Evolutionary conservation across 192 early-diverging fungal genomes (phyloP).

Genomic region (Haplosporangium gracile): DNA sequence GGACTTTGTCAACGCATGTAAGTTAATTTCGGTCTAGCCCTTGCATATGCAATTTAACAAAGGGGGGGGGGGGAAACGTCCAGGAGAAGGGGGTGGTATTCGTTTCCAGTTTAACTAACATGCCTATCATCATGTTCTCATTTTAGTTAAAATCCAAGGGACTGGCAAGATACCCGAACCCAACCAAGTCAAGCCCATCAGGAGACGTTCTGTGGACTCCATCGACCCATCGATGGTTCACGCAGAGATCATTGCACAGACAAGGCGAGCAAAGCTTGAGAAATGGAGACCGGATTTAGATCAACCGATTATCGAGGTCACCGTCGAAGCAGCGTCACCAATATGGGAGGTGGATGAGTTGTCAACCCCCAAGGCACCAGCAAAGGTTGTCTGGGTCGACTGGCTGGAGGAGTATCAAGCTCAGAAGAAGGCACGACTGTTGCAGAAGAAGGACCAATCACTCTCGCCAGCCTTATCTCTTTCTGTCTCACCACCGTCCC

Average conservation of each 20-base stretch:
- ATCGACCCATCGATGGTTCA: conserved; percentile 54
- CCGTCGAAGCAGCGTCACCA: neutral
- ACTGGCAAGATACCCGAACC: conserved; percentile 45
- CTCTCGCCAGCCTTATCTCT: conserved; percentile 24
- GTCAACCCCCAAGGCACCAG: neutral
- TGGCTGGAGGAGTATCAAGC: conserved; percentile 52
- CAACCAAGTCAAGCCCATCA: conserved; percentile 38
- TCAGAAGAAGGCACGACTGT: conserved; percentile 32
- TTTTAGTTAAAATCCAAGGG: conserved; percentile 39
- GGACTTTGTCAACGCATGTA: conserved; percentile 58
- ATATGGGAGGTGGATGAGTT: neutral
- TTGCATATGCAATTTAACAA: neutral
- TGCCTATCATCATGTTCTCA: neutral
- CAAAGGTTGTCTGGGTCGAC: conserved; percentile 48
- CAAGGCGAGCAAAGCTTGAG: conserved; percentile 47
- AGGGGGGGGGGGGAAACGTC: no score
- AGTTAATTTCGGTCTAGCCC: neutral
- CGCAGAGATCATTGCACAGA: conserved; percentile 54
- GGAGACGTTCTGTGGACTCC: conserved; percentile 50
- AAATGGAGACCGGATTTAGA: conserved; percentile 52
- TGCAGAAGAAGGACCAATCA: conserved; percentile 20
- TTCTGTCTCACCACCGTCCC: conserved; percentile 35
- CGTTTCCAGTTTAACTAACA: neutral
- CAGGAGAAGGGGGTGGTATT: neutral
- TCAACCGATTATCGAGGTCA: conserved; percentile 7